Conservation (phyloP, 129 eudicot species). For the Helianthus annuus region HanXRQr2.0-SUNRISE NC_035449.2:31992665-31993164, state of each 20-base stretch:
- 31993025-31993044: no score
- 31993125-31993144: no score
- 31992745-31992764: neutral
- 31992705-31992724: neutral
- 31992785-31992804: neutral
- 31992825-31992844: constrained; percentile 20
- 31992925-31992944: neutral
- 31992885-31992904: constrained; percentile 11
- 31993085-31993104: no score
- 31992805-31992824: constrained; percentile 20
- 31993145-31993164: no score
- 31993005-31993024: no score
- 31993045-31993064: no score
- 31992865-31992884: constrained; percentile 11
- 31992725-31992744: neutral
- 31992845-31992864: constrained; percentile 15
- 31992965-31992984: no score
- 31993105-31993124: no score
- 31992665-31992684: neutral
- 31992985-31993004: neutral
- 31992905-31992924: constrained; percentile 7
- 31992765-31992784: neutral
- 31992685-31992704: constrained; percentile 11
- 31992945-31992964: no score
- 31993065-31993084: no score